Percentiles rank a stretch among this genome's conserved stretches.
Conservation (phyloP, 257 asterid species). For the Solanum boliviense region DNA sequence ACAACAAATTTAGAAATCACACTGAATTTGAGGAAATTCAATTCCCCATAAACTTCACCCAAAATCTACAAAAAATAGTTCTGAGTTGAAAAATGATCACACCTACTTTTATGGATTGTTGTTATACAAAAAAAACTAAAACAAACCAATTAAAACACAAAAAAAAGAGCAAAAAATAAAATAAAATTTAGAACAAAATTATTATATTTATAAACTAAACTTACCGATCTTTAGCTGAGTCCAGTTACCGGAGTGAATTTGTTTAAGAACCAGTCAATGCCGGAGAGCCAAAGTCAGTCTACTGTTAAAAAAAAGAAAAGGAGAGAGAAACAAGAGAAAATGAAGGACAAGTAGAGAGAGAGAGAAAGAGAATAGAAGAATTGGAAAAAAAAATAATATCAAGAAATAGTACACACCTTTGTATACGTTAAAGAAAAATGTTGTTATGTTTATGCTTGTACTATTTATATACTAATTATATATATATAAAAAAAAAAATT, state of each 20-base stretch:
- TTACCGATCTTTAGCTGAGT: slow-evolving; percentile 42
- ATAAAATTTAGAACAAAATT: not conserved
- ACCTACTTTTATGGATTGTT: slow-evolving; percentile 18
- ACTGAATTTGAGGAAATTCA: slow-evolving; percentile 23
- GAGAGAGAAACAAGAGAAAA: slow-evolving; percentile 7
- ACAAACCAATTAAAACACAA: not conserved
- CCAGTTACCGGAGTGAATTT: slow-evolving; percentile 23
- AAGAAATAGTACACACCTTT: not conserved
- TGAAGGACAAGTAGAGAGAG: slow-evolving; percentile 11
- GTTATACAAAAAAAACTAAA: not conserved
- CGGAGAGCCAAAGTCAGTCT: slow-evolving; percentile 45
- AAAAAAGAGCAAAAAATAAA: not conserved
- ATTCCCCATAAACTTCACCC: slow-evolving; percentile 23
- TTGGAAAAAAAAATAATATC: slow-evolving; percentile 1
- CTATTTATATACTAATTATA: not conserved
- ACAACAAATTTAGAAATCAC: slow-evolving; percentile 18
- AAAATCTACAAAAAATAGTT: slow-evolving; percentile 9
- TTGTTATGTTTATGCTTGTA: slow-evolving; percentile 20
- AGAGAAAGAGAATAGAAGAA: not conserved
- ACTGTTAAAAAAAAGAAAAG: slow-evolving; percentile 20
- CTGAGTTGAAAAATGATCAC: slow-evolving; percentile 21
- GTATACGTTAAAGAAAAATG: slow-evolving; percentile 9
- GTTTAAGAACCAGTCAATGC: slow-evolving; percentile 43
- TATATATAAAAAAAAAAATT: not conserved
- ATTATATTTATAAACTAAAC: slow-evolving; percentile 19